A percentile compares a stretch with the other conserved stretches of the same genome.
Evolutionary conservation across 2,329 filamentous ascomycete species (phyloP).

Genomic region (Ophiostoma triangulosporum): DNA sequence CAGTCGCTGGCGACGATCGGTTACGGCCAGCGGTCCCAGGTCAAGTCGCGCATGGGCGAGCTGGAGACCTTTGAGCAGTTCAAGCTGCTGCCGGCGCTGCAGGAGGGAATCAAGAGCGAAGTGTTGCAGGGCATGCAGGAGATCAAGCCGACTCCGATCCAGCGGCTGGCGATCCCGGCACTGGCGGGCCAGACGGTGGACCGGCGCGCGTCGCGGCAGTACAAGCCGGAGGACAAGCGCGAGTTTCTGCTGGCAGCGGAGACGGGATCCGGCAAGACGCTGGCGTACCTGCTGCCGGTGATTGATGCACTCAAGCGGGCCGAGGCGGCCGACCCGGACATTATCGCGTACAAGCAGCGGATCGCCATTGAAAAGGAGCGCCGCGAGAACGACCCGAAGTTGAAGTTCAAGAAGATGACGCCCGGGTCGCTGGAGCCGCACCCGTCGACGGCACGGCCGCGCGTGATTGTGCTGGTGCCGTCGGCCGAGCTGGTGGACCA

Average conservation of each 20-base stretch:
- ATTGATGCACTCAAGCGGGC: constrained; percentile 74
- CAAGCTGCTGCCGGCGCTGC: constrained; percentile 55
- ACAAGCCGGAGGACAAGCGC: constrained; percentile 13
- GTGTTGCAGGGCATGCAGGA: constrained; percentile 63
- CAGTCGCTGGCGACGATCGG: constrained; percentile 60
- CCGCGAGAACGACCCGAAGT: constrained; percentile 35
- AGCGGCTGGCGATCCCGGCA: constrained; percentile 75
- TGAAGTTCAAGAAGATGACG: constrained; percentile 20
- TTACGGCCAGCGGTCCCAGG: constrained; percentile 48
- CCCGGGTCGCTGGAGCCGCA: constrained; percentile 41
- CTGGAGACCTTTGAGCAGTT: constrained; percentile 74
- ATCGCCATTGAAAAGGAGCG: constrained; percentile 42
- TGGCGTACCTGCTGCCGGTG: constrained; percentile 78
- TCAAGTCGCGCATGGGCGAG: constrained; percentile 45
- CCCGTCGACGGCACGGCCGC: constrained; percentile 64
- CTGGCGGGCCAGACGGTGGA: constrained; percentile 47
- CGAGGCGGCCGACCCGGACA: constrained; percentile 46
- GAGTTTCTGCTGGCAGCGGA: constrained; percentile 82
- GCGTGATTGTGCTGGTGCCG: constrained; percentile 75
- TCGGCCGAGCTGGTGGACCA: constrained; percentile 86
- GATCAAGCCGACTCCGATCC: constrained; percentile 73
- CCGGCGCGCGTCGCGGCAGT: constrained; percentile 2
- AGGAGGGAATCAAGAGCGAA: constrained; percentile 57
- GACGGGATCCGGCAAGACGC: constrained; percentile 91
- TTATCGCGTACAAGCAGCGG: constrained; percentile 43